These are phyloP conservation scores for Allomyces arbusculus DNA, from an alignment of 192 early-diverging fungal genomes.

Conservation along the genomic window DNA sequence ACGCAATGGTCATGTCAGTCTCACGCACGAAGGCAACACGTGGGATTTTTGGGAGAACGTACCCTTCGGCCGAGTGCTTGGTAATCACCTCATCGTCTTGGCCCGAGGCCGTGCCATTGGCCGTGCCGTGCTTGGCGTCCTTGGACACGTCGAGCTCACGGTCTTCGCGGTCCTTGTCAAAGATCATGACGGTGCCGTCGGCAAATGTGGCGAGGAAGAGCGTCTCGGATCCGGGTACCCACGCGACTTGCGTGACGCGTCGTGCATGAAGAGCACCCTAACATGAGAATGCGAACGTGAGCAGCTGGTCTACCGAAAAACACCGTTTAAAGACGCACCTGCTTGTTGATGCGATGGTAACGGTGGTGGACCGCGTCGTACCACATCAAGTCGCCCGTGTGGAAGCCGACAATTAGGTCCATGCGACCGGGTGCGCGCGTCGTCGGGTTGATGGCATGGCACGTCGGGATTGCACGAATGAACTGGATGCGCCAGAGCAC, in stretches of 20 bases:
- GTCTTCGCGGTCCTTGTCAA: slow-evolving; percentile 79
- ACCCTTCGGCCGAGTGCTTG: slow-evolving; percentile 11
- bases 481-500: slow-evolving; percentile 48
- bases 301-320: not conserved
- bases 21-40: not conserved
- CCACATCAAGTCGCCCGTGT: slow-evolving; percentile 59
- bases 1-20: slow-evolving; percentile 1
- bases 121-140: slow-evolving; percentile 6
- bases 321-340: slow-evolving; percentile 17
- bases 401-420: slow-evolving; percentile 69
- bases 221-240: slow-evolving; percentile 71
- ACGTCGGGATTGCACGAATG: slow-evolving; percentile 51
- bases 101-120: slow-evolving; percentile 5
- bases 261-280: slow-evolving; percentile 41
- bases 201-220: slow-evolving; percentile 65
- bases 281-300: not conserved
- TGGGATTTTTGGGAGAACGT: not conserved
- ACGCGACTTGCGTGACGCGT: slow-evolving; percentile 59
- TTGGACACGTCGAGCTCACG: slow-evolving; percentile 12
- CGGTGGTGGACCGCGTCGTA: slow-evolving; percentile 74
- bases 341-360: slow-evolving; percentile 63
- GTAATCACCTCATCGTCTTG: slow-evolving; percentile 9
- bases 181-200: slow-evolving; percentile 63
- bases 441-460: slow-evolving; percentile 61
- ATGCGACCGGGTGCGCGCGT: slow-evolving; percentile 46